These are phyloP conservation scores for Ceratobasidium sp. DNA, from an alignment of 1,284 basidiomycete species.

Conservation along the genomic window DNA sequence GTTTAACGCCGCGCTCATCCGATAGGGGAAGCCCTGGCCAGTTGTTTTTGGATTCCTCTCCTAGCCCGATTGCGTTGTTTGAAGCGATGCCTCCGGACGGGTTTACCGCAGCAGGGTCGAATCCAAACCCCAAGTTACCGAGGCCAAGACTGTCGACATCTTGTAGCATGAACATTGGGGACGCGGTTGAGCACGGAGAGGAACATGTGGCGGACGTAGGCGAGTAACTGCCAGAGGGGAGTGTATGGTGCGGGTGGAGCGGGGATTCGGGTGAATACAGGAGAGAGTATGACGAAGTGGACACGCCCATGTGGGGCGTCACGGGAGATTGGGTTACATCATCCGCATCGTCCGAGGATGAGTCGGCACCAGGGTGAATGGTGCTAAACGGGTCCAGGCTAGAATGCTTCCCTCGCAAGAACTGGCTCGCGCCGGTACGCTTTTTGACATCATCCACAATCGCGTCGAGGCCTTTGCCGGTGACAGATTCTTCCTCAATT, in stretches of 20 bases:
- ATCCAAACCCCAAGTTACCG: constrained; percentile 27
- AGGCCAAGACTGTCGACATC: constrained; percentile 38
- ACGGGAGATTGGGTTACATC: constrained; percentile 42
- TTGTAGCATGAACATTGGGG: constrained; percentile 39
- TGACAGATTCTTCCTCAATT: constrained; percentile 47
- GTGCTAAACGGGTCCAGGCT: constrained; percentile 65
- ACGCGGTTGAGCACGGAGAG: constrained; percentile 35
- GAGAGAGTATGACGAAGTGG: constrained; percentile 32
- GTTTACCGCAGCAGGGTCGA: constrained; percentile 13
- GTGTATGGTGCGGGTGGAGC: constrained; percentile 34
- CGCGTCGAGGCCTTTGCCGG: constrained; percentile 64
- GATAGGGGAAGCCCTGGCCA: constrained; percentile 39
- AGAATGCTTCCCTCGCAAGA: constrained; percentile 66
- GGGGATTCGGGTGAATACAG: constrained; percentile 39
- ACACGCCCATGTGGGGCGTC: constrained; percentile 38
- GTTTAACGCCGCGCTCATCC: constrained; percentile 43
- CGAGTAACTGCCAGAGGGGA: constrained; percentile 28
- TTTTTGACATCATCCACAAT: constrained; percentile 67
- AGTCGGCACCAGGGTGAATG: constrained; percentile 53
- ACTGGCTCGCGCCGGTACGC: constrained; percentile 63
- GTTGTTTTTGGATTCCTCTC: constrained; percentile 30
- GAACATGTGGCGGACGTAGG: constrained; percentile 31
- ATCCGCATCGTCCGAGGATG: constrained; percentile 41
- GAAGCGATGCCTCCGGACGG: neutral
- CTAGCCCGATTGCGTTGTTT: constrained; percentile 23